phyloP scores from a whole-genome alignment of 768 basidiomycete genomes.

The Russula lepida region DNA sequence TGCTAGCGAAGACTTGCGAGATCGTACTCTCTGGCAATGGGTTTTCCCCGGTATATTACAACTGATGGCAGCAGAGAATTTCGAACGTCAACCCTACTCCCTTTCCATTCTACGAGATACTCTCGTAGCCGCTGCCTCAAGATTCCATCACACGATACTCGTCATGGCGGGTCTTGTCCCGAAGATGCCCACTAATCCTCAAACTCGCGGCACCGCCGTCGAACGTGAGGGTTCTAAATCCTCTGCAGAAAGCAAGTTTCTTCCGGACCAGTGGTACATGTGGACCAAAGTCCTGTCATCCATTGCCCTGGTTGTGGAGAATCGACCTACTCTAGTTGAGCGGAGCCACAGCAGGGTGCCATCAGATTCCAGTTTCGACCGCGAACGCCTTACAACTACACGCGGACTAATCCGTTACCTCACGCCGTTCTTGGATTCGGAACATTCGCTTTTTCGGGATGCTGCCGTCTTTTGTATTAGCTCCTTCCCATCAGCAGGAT shows the following conservation, averaged over 20 bases:
- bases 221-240: conserved; percentile 48
- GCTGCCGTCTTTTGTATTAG: conserved; percentile 85
- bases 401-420: conserved; percentile 78
- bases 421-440: conserved; percentile 81
- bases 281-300: conserved; percentile 83
- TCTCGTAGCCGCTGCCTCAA: conserved; percentile 56
- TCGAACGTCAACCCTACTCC: conserved; percentile 40
- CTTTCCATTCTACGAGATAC: conserved; percentile 51
- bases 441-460: conserved; percentile 75
- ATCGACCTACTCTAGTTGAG: conserved; percentile 43
- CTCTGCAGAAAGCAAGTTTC: conserved; percentile 46
- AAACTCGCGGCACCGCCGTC: conserved; percentile 32
- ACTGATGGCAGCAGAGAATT: conserved; percentile 28
- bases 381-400: conserved; percentile 75
- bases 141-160: conserved; percentile 65
- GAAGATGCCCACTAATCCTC: conserved; percentile 40
- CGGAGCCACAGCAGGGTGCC: conserved; percentile 63
- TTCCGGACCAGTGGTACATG: conserved; percentile 72
- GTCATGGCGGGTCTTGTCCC: conserved; percentile 65
- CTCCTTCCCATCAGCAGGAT: conserved; percentile 67
- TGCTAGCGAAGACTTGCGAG: conserved; percentile 59
- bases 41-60: conserved; percentile 61
- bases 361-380: conserved; percentile 68
- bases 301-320: conserved; percentile 62
- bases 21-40: conserved; percentile 67